A percentile compares a stretch with the other conserved stretches of the same genome.
Conservation (phyloP, 768 basidiomycete genomes). For the Hygrophoropsis aurantiaca region DNA sequence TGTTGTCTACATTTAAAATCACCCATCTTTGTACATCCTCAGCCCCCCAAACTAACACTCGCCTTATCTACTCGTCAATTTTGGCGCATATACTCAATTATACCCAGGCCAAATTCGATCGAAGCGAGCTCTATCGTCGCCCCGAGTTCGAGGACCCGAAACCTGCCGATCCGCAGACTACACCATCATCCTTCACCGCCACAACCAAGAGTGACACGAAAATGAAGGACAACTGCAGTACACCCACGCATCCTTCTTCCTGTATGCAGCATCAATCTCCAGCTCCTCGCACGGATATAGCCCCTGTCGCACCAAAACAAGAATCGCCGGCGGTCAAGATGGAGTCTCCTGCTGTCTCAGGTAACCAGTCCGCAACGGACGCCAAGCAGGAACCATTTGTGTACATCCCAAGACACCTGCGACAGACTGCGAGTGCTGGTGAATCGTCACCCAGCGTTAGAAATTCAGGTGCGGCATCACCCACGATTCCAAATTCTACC, state of each 20-base stretch:
- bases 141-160: constrained; percentile 63
- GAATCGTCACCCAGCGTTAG: too few species aligned
- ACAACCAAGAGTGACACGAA: too few species aligned
- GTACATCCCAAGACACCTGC: constrained; percentile 42
- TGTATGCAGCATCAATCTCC: too few species aligned
- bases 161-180: constrained; percentile 15
- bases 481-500: constrained; percentile 1
- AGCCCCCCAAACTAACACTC: not conserved
- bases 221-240: too few species aligned
- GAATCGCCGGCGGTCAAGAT: not conserved
- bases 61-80: not conserved
- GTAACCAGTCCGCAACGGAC: not conserved
- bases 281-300: too few species aligned
- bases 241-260: too few species aligned
- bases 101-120: constrained; percentile 64
- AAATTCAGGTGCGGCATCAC: too few species aligned
- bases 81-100: not conserved
- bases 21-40: not conserved
- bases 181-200: too few species aligned
- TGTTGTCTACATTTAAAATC: too few species aligned
- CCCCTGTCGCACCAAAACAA: too few species aligned
- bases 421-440: constrained; percentile 20
- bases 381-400: constrained; percentile 5
- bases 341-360: not conserved
- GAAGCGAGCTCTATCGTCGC: constrained; percentile 63